A percentile compares a stretch with the other conserved stretches of the same genome.
phyloP scores from a whole-genome alignment of 2,329 filamentous ascomycete genomes.

The Ophiocordyceps australis region DNA sequence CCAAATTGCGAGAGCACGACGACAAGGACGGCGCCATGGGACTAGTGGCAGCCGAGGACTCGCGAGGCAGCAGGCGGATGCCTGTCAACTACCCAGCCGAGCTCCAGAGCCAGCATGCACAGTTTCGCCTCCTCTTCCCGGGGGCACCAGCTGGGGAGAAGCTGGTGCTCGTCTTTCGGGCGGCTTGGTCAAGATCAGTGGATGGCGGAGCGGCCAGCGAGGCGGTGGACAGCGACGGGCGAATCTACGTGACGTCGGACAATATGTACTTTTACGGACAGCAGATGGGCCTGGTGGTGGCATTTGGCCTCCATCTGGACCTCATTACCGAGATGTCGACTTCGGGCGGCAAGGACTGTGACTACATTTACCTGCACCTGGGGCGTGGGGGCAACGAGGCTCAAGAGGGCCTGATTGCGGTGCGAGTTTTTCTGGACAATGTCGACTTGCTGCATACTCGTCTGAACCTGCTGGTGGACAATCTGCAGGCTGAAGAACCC shows the following conservation, averaged over 20 bases:
- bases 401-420: constrained; percentile 55
- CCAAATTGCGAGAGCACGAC: constrained; percentile 9
- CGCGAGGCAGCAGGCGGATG: constrained; percentile 34
- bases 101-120: constrained; percentile 71
- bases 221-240: constrained; percentile 41
- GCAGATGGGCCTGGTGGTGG: constrained; percentile 76
- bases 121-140: constrained; percentile 85
- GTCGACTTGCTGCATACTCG: constrained; percentile 65
- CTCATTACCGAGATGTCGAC: constrained; percentile 78
- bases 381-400: constrained; percentile 42
- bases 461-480: constrained; percentile 70
- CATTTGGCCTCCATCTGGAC: constrained; percentile 58
- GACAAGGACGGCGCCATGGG: constrained; percentile 22
- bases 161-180: constrained; percentile 79
- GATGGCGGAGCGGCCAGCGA: constrained; percentile 21
- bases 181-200: constrained; percentile 53
- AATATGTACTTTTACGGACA: constrained; percentile 96
- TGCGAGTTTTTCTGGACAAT: constrained; percentile 88
- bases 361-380: constrained; percentile 76
- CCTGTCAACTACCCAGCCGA: constrained; percentile 65
- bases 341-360: constrained; percentile 76
- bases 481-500: constrained; percentile 54
- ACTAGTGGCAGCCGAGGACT: constrained; percentile 4
- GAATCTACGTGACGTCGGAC: constrained; percentile 73
- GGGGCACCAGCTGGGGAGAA: constrained; percentile 61